Conservation (phyloP, 192 early-diverging fungal genomes). For the Rhizoclosmatium sp. region DNA sequence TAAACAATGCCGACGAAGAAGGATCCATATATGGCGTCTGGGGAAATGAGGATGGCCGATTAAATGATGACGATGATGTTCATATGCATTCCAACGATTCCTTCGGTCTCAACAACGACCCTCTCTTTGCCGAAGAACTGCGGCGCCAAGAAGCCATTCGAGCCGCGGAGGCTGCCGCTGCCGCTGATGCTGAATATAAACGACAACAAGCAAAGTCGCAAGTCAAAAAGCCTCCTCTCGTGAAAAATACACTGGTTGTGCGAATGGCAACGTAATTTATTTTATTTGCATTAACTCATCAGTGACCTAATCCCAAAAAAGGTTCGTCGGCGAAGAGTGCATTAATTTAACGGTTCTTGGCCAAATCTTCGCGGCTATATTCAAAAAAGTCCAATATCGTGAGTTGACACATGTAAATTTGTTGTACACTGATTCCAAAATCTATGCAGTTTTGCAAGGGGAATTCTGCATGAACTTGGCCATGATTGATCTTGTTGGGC, state of each 20-base stretch:
- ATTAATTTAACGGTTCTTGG: conserved; percentile 25
- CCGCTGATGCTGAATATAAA: conserved; percentile 19
- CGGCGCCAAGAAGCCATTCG: background rate
- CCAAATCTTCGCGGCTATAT: conserved; percentile 2
- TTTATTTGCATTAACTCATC: background rate
- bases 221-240: background rate
- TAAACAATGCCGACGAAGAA: conserved; percentile 7
- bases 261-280: background rate
- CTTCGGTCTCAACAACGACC: conserved; percentile 28
- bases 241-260: background rate
- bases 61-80: conserved; percentile 16
- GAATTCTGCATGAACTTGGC: conserved; percentile 7
- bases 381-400: conserved; percentile 34
- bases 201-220: background rate
- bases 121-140: conserved; percentile 28
- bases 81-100: conserved; percentile 11
- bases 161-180: conserved; percentile 14
- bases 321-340: conserved; percentile 27
- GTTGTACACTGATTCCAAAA: too few relatives aligned
- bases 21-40: conserved; percentile 22
- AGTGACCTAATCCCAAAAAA: background rate
- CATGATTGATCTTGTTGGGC: conserved; percentile 7
- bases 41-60: conserved; percentile 10
- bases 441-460: conserved; percentile 20
- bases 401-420: background rate